Evolutionary conservation across 2,329 filamentous ascomycete species (phyloP), one percentile per base, ranked within the genome.

Genomic region (Dactylellina drechsleri): DNA sequence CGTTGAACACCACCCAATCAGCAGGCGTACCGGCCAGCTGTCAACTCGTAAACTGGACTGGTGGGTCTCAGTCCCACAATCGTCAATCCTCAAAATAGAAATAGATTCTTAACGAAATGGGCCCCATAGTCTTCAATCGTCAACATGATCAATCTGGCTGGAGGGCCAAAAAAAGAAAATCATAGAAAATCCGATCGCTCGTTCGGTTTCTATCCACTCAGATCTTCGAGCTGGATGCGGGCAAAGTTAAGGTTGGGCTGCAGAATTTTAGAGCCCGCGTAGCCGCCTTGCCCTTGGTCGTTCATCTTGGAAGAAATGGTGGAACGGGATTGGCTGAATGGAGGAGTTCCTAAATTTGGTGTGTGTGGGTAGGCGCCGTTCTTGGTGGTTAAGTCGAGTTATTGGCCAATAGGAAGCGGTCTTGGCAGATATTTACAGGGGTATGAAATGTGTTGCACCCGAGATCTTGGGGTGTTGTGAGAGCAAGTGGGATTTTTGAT

Each of bases 331-430:
- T 71, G 66, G 66, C 40, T 62, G 50, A 49, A 57, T 16, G 7
- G 5, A n/a, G 15, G 18, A 12, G 8, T 10, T 4, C 13, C 59
- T 71, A 71, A 64, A 62, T 71, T 71, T 64, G 66, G 66, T 71
- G 66, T 71, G 66, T 71, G 66, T 71, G 66, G 66, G 66, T 65
- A 71, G 66, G 66, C 66, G 66, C 66, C 66, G 58, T 65, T 31
- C 18, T 41, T n/a, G 53, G 54, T 20, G 59, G 45, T 59, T 18
- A 26, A 16, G 13, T 62, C 7, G 12, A 20, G 26, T 15, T 13
- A 4, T 45, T 43, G 52, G 45, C 66, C 66, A 71, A 65, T 71
- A 5, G 26, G 20, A 50, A 18, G 8, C 2, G 12, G 18, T 13
- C 47, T 45, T 45, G 41, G n/a, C 23, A 10, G 6, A 10, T 26